Percentiles rank a stretch among this genome's conserved stretches.
Conservation (phyloP, 169 alveolate genomes). For the Theileria orientalis region DNA sequence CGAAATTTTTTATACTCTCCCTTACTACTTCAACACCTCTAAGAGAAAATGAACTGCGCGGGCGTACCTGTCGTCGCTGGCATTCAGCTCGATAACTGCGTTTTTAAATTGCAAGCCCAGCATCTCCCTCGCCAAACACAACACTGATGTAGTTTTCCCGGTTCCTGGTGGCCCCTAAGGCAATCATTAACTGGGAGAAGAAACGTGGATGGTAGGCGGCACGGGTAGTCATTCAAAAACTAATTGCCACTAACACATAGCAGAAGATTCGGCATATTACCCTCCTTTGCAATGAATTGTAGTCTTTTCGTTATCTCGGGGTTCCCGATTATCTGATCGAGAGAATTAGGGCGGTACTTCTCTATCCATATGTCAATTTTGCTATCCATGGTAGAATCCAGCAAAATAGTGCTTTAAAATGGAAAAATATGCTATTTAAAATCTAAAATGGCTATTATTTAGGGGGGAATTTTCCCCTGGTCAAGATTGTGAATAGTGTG, state of each 20-base stretch:
- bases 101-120: slow-evolving; percentile 84
- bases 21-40: slow-evolving; percentile 99
- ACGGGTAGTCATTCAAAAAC: neutral
- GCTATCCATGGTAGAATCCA: slow-evolving; percentile 25
- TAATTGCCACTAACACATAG: slow-evolving; percentile 77
- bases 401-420: neutral
- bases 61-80: slow-evolving; percentile 94
- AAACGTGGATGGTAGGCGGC: neutral
- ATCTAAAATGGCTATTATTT: neutral
- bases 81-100: slow-evolving; percentile 97
- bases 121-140: slow-evolving; percentile 95
- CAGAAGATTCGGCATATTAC: slow-evolving; percentile 96
- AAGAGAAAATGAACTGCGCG: no score
- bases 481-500: neutral
- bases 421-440: no score
- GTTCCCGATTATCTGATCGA: slow-evolving; percentile 96
- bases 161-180: slow-evolving; percentile 99
- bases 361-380: slow-evolving; percentile 90
- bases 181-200: neutral
- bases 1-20: slow-evolving; percentile 94
- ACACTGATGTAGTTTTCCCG: slow-evolving; percentile 98
- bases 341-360: slow-evolving; percentile 93
- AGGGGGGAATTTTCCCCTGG: neutral
- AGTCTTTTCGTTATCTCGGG: slow-evolving; percentile 89
- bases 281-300: slow-evolving; percentile 90